Conservation (phyloP, 169 alveolate species). For the Blepharisma undulans region DNA sequence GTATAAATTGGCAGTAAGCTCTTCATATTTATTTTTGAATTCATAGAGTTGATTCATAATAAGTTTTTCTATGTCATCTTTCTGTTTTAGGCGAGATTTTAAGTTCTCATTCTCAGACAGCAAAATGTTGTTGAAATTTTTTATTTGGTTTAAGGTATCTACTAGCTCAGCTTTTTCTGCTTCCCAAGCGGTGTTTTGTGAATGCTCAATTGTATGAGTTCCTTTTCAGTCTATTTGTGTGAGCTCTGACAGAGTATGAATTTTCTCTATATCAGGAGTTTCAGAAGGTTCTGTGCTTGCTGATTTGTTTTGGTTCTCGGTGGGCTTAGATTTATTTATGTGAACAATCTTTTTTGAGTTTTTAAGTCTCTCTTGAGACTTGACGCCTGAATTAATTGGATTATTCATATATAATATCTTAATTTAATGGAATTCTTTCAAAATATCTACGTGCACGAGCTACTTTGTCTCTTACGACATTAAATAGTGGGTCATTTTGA, state of each 20-base stretch:
- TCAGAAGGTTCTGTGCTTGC: neutral
- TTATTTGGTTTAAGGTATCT: neutral
- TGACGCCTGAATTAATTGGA: neutral
- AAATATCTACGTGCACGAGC: neutral
- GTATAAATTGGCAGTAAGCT: neutral
- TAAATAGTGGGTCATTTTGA: neutral
- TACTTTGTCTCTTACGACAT: neutral
- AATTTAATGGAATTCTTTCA: neutral
- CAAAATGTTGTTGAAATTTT: neutral
- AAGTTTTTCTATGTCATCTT: neutral
- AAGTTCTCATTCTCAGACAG: neutral
- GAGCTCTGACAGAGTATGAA: neutral
- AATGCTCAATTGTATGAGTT: neutral
- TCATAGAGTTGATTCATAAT: neutral
- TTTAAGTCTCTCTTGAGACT: neutral
- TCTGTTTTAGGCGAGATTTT: neutral
- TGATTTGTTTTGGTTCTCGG: neutral
- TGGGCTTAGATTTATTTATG: neutral
- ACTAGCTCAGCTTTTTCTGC: neutral
- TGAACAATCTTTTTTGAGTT: neutral
- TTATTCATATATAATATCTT: neutral
- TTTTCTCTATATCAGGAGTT: neutral
- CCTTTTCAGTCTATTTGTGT: neutral
- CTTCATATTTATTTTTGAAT: neutral
- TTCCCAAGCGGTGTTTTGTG: neutral